These are phyloP conservation scores for Jasminum sambac DNA, from an alignment of 257 asterid genomes.

Conservation along the genomic window DNA sequence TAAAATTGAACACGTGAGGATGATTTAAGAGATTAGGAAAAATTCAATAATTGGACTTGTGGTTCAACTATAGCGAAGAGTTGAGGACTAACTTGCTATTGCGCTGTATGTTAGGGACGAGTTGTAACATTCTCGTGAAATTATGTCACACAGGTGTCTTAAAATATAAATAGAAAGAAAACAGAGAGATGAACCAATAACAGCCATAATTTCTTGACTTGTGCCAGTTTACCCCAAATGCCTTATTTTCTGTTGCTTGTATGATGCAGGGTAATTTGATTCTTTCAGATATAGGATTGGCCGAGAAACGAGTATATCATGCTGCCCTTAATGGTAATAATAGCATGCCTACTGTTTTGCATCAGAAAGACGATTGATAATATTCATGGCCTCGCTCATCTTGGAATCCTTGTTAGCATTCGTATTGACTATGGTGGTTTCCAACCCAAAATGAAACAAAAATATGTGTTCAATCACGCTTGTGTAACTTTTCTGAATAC, in stretches of 20 bases:
- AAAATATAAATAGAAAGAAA: background rate
- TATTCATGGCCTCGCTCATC: constrained; percentile 48
- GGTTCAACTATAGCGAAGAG: background rate
- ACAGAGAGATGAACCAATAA: background rate
- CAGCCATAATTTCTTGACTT: constrained; percentile 7
- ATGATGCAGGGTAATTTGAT: constrained; percentile 74
- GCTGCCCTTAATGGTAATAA: constrained; percentile 94
- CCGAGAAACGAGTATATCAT: constrained; percentile 88
- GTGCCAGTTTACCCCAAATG: constrained; percentile 10
- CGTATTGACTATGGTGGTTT: constrained; percentile 30
- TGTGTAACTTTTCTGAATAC: constrained; percentile 30
- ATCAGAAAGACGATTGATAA: constrained; percentile 85
- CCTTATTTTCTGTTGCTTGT: constrained; percentile 18
- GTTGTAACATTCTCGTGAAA: background rate
- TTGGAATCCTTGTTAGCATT: constrained; percentile 33
- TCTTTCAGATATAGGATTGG: constrained; percentile 79
- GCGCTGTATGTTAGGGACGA: background rate
- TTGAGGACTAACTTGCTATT: background rate
- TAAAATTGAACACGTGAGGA: background rate
- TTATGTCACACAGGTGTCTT: background rate
- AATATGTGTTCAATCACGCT: constrained; percentile 25
- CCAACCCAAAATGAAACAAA: constrained; percentile 26
- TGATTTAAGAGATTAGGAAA: background rate
- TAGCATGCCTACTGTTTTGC: constrained; percentile 78
- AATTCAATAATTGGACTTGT: background rate